Base-by-base conservation (phyloP, 192 early-diverging fungal species). In the Podila verticillata region DNA sequence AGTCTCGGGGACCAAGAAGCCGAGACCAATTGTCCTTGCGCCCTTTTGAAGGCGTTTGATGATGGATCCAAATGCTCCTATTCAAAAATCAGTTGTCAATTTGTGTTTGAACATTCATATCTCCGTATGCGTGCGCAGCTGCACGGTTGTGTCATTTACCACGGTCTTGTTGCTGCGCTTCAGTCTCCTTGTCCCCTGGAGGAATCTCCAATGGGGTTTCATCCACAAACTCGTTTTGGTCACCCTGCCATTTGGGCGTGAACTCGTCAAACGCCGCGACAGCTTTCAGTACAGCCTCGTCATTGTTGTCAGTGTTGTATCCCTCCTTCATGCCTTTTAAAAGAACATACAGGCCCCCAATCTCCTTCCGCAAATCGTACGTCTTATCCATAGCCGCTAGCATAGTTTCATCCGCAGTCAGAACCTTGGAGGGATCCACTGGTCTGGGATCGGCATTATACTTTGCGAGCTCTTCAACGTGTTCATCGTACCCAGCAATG, bases 401-500 rank as follows among this genome's bases (percentile, higher is more conserved):
- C n/a, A 72, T 54, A 24, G 24, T 54, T 17, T 68, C 13, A 26
- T 68, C 29, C n/a, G 51, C 51, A 54, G 51, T 54, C 51, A 54
- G 10, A n/a, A 54, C 22, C 51, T 54, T 54, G 51, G 20, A 24
- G 6, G 51, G 0, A n/a, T 54, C 51, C 51, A 54, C 22, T 26
- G 51, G 51, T 54, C 8, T n/a, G 1, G 24, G 13, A 17, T 17
- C 4, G 13, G 31, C 68, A 32, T 66, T 19, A 20, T 48, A 57
- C 70, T 80, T 47, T 61, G 86, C 87, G 51, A 84, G 80, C 0
- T 83, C 82, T 12, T 83, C 83, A 1, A 89, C 29, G 34, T 92
- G 95, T 44, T 88, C 87, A 13, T 91, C 89, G 60, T 89, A 95
- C 12, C 78, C 85, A 15, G 83, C 65, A 48, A 94, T 83, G 1